Base-by-base conservation (phyloP, 2,329 filamentous ascomycete genomes). In the Epichloe coenophiala region DNA sequence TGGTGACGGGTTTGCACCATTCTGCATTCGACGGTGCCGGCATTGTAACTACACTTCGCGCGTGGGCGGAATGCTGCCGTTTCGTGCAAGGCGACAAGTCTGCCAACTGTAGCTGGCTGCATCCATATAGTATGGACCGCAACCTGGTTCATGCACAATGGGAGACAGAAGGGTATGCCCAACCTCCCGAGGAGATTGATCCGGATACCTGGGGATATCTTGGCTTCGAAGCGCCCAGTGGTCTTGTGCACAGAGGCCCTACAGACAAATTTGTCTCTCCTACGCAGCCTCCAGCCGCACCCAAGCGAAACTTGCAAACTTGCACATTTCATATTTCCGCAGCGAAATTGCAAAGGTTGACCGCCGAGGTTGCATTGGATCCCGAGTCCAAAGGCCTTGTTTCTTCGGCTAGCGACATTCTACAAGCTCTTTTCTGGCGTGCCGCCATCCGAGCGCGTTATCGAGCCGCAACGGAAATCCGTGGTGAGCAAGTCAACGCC, bases 401-500 rank as follows among this genome's bases (percentile, higher is more conserved):
- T 13, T 51, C 52, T 0, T 68, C 67, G 0, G 55, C 66, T 23
- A 68, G 61, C 51, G 68, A 70, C 42, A 65, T 69, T 8, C 55
- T 69, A 2, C 65, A 69, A 52, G 68, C 68, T 0, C 65, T 70
- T 46, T 62, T 68, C 52, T 70, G 68, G 68, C 62, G 65, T 0
- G 59, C 61, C 0, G 59, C 65, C 1, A 60, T 69, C 41, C 57
- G 61, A 19, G 63, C 66, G 1, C 59, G 68, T 12, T 63, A 65
- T 40, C 62, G 60, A 1, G 64, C 66, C 1, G 64, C 59, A 2
- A 59, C 49, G n/a, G 54, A 57, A 11, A 51, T 57, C 3, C 52
- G 55, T 0, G 37, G 15, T 39, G 50, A 58, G 23, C 40, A 58
- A 13, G 56, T 52, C 1, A 56, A 55, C 5, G 31, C 43, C 0